Conservation (phyloP, 164 flowering plant species). For the Magnolia kwangsiensis region DNA sequence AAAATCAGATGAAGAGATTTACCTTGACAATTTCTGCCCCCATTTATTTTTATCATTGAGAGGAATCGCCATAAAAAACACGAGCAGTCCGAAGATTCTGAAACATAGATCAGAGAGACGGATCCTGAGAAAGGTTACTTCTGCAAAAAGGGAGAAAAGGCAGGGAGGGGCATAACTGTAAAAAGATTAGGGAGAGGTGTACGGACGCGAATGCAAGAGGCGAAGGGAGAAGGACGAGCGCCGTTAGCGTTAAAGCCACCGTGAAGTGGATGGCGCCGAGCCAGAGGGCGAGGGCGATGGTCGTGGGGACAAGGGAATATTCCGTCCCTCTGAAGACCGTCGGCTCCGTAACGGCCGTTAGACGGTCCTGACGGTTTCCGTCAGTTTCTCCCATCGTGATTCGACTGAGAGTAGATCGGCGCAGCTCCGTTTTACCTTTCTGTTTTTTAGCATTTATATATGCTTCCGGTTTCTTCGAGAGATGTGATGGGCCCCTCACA, state of each 20-base stretch:
- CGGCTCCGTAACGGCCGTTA: background rate
- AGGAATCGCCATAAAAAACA: constrained; percentile 53
- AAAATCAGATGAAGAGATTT: background rate
- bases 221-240: constrained; percentile 52
- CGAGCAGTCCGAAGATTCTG: constrained; percentile 62
- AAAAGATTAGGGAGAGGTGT: background rate
- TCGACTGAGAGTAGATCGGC: background rate
- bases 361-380: background rate
- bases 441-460: no score
- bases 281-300: constrained; percentile 54
- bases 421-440: no score
- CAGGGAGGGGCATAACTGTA: background rate
- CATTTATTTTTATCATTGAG: constrained; percentile 43
- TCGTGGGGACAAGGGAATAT: constrained; percentile 20
- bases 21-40: constrained; percentile 61
- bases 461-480: no score
- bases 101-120: background rate
- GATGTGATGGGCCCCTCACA: no score
- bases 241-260: constrained; percentile 29
- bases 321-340: constrained; percentile 31
- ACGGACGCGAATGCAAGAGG: constrained; percentile 45
- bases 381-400: background rate
- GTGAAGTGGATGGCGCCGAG: constrained; percentile 62
- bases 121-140: background rate
- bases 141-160: background rate